Percentiles rank a stretch among this genome's conserved stretches.
Conservation (phyloP, 805 yeast genomes). For the Metschnikowia lachancei region DNA sequence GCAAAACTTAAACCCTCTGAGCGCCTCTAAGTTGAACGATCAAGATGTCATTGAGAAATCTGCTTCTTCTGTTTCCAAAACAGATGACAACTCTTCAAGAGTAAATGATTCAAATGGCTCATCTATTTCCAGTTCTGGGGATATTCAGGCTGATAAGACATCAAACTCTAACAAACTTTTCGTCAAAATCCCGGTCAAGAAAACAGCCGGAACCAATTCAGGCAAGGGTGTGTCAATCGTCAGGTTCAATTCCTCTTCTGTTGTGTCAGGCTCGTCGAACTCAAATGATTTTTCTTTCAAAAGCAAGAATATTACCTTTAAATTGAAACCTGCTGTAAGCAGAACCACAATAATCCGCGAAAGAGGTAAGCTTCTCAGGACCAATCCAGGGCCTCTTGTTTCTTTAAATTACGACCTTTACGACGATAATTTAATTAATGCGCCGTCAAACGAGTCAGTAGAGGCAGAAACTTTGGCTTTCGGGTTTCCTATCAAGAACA, state of each 20-base stretch:
- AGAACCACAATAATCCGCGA: slow-evolving; percentile 34
- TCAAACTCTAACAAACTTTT: neutral
- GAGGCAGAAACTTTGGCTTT: slow-evolving; percentile 31
- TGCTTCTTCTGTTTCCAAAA: neutral
- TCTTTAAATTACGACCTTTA: slow-evolving; percentile 35
- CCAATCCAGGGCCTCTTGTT: slow-evolving; percentile 41
- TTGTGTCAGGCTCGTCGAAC: neutral
- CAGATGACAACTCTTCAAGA: neutral
- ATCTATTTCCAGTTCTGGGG: neutral
- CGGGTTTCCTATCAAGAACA: slow-evolving; percentile 32
- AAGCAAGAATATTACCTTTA: slow-evolving; percentile 4
- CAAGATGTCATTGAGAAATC: neutral
- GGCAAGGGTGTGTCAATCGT: neutral
- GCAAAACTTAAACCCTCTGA: neutral
- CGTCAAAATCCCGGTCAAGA: slow-evolving; percentile 1
- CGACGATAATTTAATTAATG: slow-evolving; percentile 33
- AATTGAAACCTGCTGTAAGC: slow-evolving; percentile 7
- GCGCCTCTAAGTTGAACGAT: neutral
- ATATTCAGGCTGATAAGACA: neutral
- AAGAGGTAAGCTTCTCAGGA: slow-evolving; percentile 30
- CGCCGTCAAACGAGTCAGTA: slow-evolving; percentile 19
- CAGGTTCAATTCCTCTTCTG: neutral
- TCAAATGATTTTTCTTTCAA: neutral
- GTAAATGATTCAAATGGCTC: neutral
- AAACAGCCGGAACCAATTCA: neutral